phyloP scores from a whole-genome alignment of 805 yeast species.

The Candida xiaguanensis region DNA sequence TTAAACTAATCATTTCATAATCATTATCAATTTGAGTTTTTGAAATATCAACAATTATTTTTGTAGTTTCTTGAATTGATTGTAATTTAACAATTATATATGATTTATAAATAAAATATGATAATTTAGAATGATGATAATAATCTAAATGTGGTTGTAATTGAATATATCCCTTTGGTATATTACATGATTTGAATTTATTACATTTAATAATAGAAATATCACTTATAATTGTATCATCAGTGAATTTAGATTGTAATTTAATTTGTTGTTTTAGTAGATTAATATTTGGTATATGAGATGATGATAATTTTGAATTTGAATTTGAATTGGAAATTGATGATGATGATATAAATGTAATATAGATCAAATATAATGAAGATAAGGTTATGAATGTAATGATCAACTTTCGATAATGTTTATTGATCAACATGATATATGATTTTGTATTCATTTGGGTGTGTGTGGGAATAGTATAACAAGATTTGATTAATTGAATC shows the following conservation, averaged over 20 bases:
- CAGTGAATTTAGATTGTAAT: neutral
- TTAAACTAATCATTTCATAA: neutral
- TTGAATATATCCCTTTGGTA: constrained; percentile 8
- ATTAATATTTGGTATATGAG: neutral
- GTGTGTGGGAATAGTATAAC: no score
- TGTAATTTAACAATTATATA: constrained; percentile 5
- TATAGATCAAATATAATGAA: neutral
- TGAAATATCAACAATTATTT: constrained; percentile 9
- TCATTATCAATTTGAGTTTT: constrained; percentile 4
- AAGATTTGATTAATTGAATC: no score
- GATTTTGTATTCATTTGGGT: neutral
- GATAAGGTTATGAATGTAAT: neutral
- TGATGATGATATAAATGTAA: neutral
- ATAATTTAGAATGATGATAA: neutral
- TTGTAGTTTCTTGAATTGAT: constrained; percentile 2
- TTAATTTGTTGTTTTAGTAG: constrained; percentile 3
- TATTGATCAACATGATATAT: constrained; percentile 3
- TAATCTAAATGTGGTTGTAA: constrained; percentile 10
- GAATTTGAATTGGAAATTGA: neutral
- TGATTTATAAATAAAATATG: neutral
- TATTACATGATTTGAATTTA: neutral
- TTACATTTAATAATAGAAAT: constrained; percentile 6
- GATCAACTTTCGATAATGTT: constrained; percentile 6
- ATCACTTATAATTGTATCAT: constrained; percentile 7
- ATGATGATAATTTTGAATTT: no score